Percentiles rank a stretch among this genome's conserved stretches.
phyloP scores from a whole-genome alignment of 2,329 filamentous ascomycete species.

The Cucurbitaria berberidis region DNA sequence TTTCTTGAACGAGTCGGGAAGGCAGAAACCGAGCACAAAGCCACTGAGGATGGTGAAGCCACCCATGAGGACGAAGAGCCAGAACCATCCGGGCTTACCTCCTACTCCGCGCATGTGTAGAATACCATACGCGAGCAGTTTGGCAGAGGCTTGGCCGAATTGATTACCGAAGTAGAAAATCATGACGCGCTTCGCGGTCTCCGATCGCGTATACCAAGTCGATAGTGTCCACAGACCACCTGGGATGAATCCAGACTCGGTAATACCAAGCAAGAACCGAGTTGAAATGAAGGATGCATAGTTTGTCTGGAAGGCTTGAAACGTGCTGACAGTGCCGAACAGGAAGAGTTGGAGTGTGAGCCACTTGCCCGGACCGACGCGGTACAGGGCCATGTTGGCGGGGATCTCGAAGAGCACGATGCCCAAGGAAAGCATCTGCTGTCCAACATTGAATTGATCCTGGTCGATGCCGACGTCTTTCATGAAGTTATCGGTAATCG shows the following conservation, averaged over 20 bases:
- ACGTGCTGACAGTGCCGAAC: slow-evolving; percentile 44
- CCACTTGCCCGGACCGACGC: slow-evolving; percentile 38
- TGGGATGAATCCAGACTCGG: slow-evolving; percentile 7
- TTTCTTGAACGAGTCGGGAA: slow-evolving; percentile 20
- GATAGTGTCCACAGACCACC: slow-evolving; percentile 8
- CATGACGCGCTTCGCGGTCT: background rate
- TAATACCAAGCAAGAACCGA: slow-evolving; percentile 12
- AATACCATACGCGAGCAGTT: background rate
- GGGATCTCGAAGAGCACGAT: slow-evolving; percentile 17
- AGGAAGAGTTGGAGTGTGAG: slow-evolving; percentile 41
- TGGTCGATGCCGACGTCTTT: background rate
- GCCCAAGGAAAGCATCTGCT: background rate
- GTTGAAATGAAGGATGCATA: background rate
- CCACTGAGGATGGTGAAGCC: slow-evolving; percentile 52
- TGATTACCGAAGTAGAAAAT: background rate
- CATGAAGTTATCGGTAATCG: background rate
- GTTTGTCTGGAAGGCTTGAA: slow-evolving; percentile 34
- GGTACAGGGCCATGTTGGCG: slow-evolving; percentile 29
- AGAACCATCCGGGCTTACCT: background rate
- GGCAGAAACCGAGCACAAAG: slow-evolving; percentile 16
- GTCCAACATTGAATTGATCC: background rate
- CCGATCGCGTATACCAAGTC: slow-evolving; percentile 7
- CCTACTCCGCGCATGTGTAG: background rate
- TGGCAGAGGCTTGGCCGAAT: background rate
- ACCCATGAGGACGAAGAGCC: slow-evolving; percentile 36